Evolutionary conservation across 306 rosid genomes (phyloP).

Genomic region (Medicago truncatula): DNA sequence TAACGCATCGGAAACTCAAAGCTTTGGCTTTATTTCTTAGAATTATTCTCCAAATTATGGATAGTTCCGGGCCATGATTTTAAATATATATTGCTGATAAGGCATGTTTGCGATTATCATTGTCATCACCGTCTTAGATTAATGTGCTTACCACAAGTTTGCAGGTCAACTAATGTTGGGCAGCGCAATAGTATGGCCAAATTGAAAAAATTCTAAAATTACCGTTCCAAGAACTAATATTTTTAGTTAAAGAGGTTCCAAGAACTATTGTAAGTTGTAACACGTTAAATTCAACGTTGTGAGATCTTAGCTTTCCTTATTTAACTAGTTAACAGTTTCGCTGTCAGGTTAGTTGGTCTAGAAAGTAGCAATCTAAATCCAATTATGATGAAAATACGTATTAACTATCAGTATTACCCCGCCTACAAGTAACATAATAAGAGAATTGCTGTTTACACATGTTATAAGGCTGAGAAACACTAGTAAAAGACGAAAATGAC

Average conservation of each 20-base stretch:
- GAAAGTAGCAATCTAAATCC: slow-evolving; percentile 5
- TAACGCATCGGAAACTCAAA: not conserved
- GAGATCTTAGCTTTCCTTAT: not conserved
- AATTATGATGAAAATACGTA: not conserved
- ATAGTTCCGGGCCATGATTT: not conserved
- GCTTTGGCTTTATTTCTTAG: not conserved
- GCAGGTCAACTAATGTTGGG: not conserved
- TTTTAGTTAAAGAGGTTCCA: no score
- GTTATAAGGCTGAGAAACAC: no score
- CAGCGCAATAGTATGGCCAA: not conserved
- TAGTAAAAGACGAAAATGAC: no score
- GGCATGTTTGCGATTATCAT: not conserved
- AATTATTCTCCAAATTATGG: not conserved
- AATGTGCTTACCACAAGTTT: not conserved
- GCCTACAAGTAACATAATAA: not conserved
- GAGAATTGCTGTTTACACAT: no score
- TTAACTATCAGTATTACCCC: not conserved
- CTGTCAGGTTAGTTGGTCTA: not conserved
- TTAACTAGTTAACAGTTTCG: not conserved
- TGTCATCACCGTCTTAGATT: not conserved
- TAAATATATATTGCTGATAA: no score
- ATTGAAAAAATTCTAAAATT: not conserved
- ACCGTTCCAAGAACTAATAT: not conserved
- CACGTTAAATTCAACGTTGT: no score
- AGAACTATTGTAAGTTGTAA: no score